Evolutionary conservation across 768 basidiomycete genomes (phyloP), one percentile per base, ranked within the genome.

Genomic region (Mycena pura): DNA sequence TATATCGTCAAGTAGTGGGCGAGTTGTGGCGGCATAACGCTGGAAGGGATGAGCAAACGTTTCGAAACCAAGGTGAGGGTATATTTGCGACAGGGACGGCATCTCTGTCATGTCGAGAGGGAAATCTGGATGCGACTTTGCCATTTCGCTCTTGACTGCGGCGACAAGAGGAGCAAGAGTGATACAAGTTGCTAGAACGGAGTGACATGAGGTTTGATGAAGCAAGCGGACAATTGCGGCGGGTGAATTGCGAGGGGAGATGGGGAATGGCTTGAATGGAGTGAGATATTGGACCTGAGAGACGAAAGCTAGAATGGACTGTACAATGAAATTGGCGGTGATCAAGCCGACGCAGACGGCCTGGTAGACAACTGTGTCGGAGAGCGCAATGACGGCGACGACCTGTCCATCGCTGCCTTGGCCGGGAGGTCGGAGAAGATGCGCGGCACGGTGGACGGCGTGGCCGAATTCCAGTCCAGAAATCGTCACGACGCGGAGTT

Each of bases 201-300:
- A 69, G 41, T 64, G 72, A 25, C 74, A 78, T 6, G 67, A 70
- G 0, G 74, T 68, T 57, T 70, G 68, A 40, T 60, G 62, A 34
- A 80, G 59, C 51, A 80, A 68, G 34, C 76, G 61, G 10, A 69
- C 50, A 3, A 80, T 67, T 5, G 77, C 78, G 3, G 74, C 54
- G 0, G 73, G 46, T 6, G 76, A 75, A 57, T 78, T 78, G 11
- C 77, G 68, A n/a, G 75, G 77, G 1, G 76, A 74, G 46, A 78
- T 76, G 1, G 74, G 77, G 51, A 77, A 76, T 1, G 76, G 75
- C 76, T 27, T 3, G 6, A 5, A 17, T 25, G 0, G n/a, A 5
- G n/a, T 41, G 28, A 46, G 1, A 17, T n/a, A 11, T 9, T 21
- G 34, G 6, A 66, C 67, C 34, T 34, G n/a, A 43, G 6, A 13